Conservation (phyloP, 768 basidiomycete genomes). For the Gyrodon lividus region DNA sequence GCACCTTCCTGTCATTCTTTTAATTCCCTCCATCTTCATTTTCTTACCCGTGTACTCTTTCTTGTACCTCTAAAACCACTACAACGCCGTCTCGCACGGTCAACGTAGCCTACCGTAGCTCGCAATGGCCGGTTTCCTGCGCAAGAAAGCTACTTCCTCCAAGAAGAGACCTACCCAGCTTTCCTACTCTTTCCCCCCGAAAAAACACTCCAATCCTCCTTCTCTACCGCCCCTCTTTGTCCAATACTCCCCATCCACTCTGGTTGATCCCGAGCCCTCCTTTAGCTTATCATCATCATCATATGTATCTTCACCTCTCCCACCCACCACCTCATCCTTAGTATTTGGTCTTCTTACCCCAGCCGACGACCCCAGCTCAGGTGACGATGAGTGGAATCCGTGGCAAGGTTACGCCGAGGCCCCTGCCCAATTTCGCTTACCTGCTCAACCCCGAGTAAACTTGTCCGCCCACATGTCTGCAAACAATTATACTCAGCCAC, state of each 20-base stretch:
- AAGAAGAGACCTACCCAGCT: slow-evolving; percentile 1
- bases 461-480: background rate
- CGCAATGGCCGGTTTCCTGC: slow-evolving; percentile 57
- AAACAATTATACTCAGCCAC: background rate
- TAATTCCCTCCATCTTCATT: background rate
- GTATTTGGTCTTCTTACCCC: background rate
- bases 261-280: slow-evolving; percentile 26
- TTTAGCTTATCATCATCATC: slow-evolving; percentile 6
- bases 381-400: slow-evolving; percentile 24
- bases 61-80: background rate
- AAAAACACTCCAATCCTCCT: slow-evolving; percentile 16
- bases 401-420: slow-evolving; percentile 13
- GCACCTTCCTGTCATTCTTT: slow-evolving; percentile 13
- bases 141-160: slow-evolving; percentile 51
- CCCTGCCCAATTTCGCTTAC: slow-evolving; percentile 4
- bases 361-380: background rate
- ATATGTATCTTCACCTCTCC: background rate
- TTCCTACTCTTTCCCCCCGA: slow-evolving; percentile 6
- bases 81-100: background rate
- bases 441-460: background rate
- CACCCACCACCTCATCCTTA: slow-evolving; percentile 18
- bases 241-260: slow-evolving; percentile 35
- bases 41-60: background rate
- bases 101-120: slow-evolving; percentile 16
- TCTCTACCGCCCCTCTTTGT: slow-evolving; percentile 43